A percentile compares a stretch with the other conserved stretches of the same genome.
phyloP scores from a whole-genome alignment of 148 eudicot genomes.

The Rhododendron vialii region DNA sequence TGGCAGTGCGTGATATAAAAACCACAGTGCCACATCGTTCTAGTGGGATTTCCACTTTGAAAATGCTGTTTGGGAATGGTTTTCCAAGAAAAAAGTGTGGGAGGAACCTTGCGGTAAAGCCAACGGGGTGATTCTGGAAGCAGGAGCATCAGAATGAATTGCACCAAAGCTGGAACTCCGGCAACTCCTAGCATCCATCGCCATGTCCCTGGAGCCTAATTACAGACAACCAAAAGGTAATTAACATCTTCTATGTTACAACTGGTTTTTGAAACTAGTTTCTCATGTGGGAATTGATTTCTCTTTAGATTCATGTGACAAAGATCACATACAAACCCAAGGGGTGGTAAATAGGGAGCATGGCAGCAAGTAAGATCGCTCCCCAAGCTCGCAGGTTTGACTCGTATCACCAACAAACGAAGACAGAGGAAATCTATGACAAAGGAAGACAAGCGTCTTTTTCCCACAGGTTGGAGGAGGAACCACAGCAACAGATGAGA shows the following conservation, averaged over 20 bases:
- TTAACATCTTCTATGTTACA: background rate
- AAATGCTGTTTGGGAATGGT: background rate
- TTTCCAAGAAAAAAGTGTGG: background rate
- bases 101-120: conserved; percentile 65
- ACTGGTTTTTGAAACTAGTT: background rate
- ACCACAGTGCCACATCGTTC: background rate
- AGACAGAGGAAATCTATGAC: too few species aligned
- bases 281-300: background rate
- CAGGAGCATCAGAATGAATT: conserved; percentile 49
- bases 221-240: background rate
- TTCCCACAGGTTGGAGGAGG: too few species aligned
- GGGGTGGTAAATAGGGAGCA: too few species aligned
- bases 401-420: too few species aligned
- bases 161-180: conserved; percentile 60
- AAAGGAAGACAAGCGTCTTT: too few species aligned
- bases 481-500: too few species aligned
- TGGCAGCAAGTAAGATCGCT: too few species aligned
- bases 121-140: conserved; percentile 86
- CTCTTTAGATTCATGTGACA: background rate
- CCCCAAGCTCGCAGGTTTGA: too few species aligned
- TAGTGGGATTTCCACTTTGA: background rate
- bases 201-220: conserved; percentile 67
- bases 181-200: conserved; percentile 87
- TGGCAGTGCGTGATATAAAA: background rate
- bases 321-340: background rate